Evolutionary conservation across 805 yeast species (phyloP), one percentile per base, ranked within the genome.

Genomic region (Kluyveromyces lactis): DNA sequence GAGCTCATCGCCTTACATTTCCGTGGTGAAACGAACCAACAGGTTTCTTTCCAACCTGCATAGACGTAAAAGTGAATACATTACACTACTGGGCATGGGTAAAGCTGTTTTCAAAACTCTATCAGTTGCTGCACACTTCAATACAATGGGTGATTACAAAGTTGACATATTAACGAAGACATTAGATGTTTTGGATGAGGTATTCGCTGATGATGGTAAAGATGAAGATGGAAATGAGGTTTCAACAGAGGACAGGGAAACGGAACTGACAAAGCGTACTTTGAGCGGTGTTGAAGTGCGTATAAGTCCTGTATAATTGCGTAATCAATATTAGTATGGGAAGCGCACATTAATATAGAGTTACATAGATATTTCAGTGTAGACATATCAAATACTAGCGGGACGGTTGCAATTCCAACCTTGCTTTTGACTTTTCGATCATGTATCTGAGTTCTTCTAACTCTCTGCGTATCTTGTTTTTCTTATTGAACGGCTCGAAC

Each of bases 21-120:
- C 90, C 9, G 86, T 83, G 0, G 51, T 86, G 31, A 86, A 86
- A 51, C 68, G 83, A 38, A 71, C 80, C 2, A 68, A 68, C 30
- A 77, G 75, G 51, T 63, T 69, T 38, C 55, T 86, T 17, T 62
- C 56, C 4, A 69, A 67, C 34, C 66, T 75, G 41, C 68, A 68
- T 40, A 67, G 64, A 28, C 66, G 65, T 10, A 62, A 64, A n/a
- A 61, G 58, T 15, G 63, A 64, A 19, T 73, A 65, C 51, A 67
- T 86, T 6, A 66, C 71, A 0, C 70, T 87, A 2, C 60, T 74
- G 40, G 96, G 94, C 0, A 78, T 85, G 81, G 95, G 95, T 1
- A 70, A 67, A 41, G 73, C 89, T 8, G 75, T 82, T 8, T 77
- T 72, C 36, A 80, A 73, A 50, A 75, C 80, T 0, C 44, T 82